Percentiles rank a stretch among this genome's conserved stretches.
phyloP scores from a whole-genome alignment of 1,284 basidiomycete species.

The Waitea zeae region DNA sequence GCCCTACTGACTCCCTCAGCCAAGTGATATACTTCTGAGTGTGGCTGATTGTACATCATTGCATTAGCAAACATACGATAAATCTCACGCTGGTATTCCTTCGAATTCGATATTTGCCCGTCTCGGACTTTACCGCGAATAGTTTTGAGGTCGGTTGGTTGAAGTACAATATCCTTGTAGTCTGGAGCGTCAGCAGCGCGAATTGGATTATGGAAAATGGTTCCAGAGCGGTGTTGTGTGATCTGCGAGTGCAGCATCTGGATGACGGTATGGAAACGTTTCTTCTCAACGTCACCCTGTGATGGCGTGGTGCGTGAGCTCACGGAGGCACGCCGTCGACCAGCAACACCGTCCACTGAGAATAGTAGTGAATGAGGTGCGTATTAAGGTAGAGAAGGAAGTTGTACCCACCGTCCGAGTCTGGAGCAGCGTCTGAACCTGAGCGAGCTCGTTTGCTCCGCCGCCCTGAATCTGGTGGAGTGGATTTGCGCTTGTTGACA shows the following conservation, averaged over 20 bases:
- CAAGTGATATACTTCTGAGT: slow-evolving; percentile 72
- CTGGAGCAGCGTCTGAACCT: too few species aligned
- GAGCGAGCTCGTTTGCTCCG: too few species aligned
- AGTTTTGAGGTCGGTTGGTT: slow-evolving; percentile 86
- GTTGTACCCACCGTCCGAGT: too few species aligned
- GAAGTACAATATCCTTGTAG: slow-evolving; percentile 80
- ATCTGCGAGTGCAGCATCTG: slow-evolving; percentile 69
- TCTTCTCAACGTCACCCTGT: too few species aligned
- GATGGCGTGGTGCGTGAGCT: neutral
- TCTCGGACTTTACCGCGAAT: slow-evolving; percentile 73
- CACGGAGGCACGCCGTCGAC: slow-evolving; percentile 13
- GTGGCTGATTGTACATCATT: slow-evolving; percentile 85
- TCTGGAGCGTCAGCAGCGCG: slow-evolving; percentile 76
- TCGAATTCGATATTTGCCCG: slow-evolving; percentile 60
- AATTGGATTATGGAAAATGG: slow-evolving; percentile 84
- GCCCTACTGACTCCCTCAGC: slow-evolving; percentile 72
- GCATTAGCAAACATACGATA: slow-evolving; percentile 92
- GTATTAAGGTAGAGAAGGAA: too few species aligned
- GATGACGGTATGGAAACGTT: slow-evolving; percentile 69
- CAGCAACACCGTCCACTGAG: too few species aligned
- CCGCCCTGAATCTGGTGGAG: too few species aligned
- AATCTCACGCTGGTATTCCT: slow-evolving; percentile 81
- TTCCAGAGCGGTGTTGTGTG: slow-evolving; percentile 69
- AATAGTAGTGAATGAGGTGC: too few species aligned
- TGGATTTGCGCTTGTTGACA: too few species aligned